A percentile compares a stretch with the other conserved stretches of the same genome.
Conservation (phyloP, 2,329 filamentous ascomycete genomes). For the Colletotrichum orchidophilum region DNA sequence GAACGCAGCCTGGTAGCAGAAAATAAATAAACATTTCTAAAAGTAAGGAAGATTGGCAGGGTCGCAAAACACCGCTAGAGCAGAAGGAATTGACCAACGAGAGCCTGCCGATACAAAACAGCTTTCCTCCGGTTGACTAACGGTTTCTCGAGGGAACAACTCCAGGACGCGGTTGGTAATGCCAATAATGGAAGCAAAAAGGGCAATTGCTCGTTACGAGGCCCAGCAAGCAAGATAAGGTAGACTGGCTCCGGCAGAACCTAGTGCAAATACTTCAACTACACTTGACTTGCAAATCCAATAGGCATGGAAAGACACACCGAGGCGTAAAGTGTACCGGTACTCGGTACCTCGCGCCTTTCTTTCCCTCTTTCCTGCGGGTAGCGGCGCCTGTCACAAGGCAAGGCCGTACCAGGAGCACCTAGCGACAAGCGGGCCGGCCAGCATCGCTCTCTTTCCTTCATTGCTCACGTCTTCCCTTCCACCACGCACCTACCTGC, state of each 20-base stretch:
- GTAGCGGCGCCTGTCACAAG: background rate
- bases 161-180: background rate
- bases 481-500: background rate
- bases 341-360: background rate
- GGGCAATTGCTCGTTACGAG: background rate
- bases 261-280: background rate
- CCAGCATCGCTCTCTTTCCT: background rate
- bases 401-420: slow-evolving; percentile 6
- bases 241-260: background rate
- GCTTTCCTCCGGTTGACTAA: slow-evolving; percentile 29
- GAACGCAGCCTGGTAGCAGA: background rate
- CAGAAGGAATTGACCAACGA: slow-evolving; percentile 45
- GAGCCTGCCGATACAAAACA: slow-evolving; percentile 39
- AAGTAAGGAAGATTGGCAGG: slow-evolving; percentile 13
- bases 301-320: background rate
- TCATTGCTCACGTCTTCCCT: background rate
- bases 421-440: background rate
- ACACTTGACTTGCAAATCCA: background rate
- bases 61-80: slow-evolving; percentile 24
- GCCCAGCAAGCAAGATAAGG: background rate
- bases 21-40: background rate
- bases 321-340: background rate
- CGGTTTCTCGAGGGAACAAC: background rate
- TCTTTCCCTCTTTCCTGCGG: background rate
- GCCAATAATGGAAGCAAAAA: background rate